phyloP scores from a whole-genome alignment of 495 filamentous ascomycete genomes.

The Daldinia grandis region DNA sequence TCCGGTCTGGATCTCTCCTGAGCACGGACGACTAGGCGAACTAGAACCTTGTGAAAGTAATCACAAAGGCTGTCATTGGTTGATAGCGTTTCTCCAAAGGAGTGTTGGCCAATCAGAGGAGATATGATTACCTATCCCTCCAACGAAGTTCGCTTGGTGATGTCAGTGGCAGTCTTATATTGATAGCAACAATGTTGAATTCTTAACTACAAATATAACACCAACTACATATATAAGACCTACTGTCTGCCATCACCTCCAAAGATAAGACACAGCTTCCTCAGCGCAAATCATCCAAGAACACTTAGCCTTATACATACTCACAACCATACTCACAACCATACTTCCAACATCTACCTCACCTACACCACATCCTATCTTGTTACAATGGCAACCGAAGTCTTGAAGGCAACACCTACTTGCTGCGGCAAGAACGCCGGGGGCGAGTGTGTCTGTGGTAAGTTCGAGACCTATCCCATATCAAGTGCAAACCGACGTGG shows the following conservation, averaged over 20 bases:
- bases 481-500: background rate
- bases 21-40: conserved; percentile 3
- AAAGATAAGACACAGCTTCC: background rate
- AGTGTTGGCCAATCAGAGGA: conserved; percentile 22
- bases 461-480: conserved; percentile 21
- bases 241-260: background rate
- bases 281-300: background rate
- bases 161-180: conserved; percentile 27
- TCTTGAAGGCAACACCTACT: conserved; percentile 49
- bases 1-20: conserved; percentile 19
- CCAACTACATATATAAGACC: background rate
- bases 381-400: conserved; percentile 42
- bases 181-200: background rate
- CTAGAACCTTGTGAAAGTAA: conserved; percentile 18
- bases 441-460: conserved; percentile 60
- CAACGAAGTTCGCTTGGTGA: conserved; percentile 21
- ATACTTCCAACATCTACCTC: background rate
- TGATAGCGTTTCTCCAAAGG: background rate
- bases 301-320: background rate
- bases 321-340: background rate
- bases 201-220: background rate
- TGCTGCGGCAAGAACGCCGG: conserved; percentile 60
- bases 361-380: conserved; percentile 1
- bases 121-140: conserved; percentile 38
- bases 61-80: conserved; percentile 31